Percentiles rank a stretch among this genome's conserved stretches.
phyloP scores from a whole-genome alignment of 31 red algal genomes.

The Odonthalia washingtoniensis region DNA sequence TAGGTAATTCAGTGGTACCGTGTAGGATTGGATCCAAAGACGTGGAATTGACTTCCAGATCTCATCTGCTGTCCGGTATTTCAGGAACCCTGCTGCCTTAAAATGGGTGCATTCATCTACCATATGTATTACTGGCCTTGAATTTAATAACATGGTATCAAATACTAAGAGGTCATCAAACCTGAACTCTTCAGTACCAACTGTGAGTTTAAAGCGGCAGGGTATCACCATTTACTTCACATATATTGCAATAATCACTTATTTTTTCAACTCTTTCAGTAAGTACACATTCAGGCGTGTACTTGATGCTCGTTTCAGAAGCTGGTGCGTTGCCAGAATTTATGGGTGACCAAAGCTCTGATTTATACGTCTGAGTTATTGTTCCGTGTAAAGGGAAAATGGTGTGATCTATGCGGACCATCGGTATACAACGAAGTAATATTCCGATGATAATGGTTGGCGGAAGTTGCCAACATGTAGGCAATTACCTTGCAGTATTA shows the following conservation, averaged over 20 bases:
- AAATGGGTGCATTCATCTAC: no score
- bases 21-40: neutral
- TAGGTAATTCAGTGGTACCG: no score
- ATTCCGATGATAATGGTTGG: no score
- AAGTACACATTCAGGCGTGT: neutral
- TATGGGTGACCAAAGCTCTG: neutral
- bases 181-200: neutral
- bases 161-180: slow-evolving; percentile 19
- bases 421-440: no score
- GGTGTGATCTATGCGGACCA: no score
- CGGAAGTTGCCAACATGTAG: neutral
- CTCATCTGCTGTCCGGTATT: no score
- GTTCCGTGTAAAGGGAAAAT: no score
- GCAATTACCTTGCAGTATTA: neutral
- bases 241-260: neutral
- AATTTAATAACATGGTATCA: slow-evolving; percentile 4
- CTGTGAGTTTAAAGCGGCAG: neutral
- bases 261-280: neutral
- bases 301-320: neutral
- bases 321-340: neutral
- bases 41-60: slow-evolving; percentile 9
- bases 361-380: no score
- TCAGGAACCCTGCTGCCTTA: no score
- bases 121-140: no score
- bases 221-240: neutral